A percentile compares a stretch with the other conserved stretches of the same genome.
Evolutionary conservation across 176 grass and related monocot genomes (phyloP).

Genomic region (Eragrostis curvula): DNA sequence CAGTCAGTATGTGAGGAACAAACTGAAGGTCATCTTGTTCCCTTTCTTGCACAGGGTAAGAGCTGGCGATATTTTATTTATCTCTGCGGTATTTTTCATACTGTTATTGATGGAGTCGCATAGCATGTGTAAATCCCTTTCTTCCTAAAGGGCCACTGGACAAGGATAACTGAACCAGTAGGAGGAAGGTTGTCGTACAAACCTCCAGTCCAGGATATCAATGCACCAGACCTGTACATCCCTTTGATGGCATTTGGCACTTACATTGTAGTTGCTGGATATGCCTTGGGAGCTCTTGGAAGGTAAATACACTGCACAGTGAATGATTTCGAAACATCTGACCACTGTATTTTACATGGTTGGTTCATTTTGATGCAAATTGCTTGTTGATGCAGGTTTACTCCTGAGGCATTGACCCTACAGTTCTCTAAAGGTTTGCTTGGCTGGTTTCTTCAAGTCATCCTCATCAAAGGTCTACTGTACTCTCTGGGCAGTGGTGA

Average conservation of each 20-base stretch:
- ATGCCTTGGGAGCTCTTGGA: slow-evolving; percentile 57
- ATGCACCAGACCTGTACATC: slow-evolving; percentile 89
- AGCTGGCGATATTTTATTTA: not conserved
- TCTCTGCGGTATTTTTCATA: not conserved
- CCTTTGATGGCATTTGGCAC: slow-evolving; percentile 84
- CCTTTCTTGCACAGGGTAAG: slow-evolving; percentile 86
- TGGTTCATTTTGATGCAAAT: slow-evolving; percentile 7
- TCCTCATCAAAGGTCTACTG: slow-evolving; percentile 64
- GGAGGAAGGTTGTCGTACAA: slow-evolving; percentile 81
- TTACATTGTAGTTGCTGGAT: slow-evolving; percentile 67
- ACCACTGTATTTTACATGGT: not conserved
- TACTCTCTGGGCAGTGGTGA: slow-evolving; percentile 71
- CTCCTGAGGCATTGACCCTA: slow-evolving; percentile 72
- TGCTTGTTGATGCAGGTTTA: slow-evolving; percentile 65
- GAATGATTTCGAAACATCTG: not conserved
- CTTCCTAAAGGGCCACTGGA: slow-evolving; percentile 79
- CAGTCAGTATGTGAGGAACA: slow-evolving; percentile 86
- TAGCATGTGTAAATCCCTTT: not conserved
- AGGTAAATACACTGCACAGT: slow-evolving; percentile 38
- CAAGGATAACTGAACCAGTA: slow-evolving; percentile 82
- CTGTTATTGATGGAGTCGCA: not conserved
- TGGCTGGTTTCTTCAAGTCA: slow-evolving; percentile 72
- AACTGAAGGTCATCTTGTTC: slow-evolving; percentile 80
- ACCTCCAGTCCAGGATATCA: slow-evolving; percentile 91
- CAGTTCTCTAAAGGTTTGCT: slow-evolving; percentile 75